phyloP scores from a whole-genome alignment of 2,329 filamentous ascomycete species.

The Pestalotiopsis sp. region DNA sequence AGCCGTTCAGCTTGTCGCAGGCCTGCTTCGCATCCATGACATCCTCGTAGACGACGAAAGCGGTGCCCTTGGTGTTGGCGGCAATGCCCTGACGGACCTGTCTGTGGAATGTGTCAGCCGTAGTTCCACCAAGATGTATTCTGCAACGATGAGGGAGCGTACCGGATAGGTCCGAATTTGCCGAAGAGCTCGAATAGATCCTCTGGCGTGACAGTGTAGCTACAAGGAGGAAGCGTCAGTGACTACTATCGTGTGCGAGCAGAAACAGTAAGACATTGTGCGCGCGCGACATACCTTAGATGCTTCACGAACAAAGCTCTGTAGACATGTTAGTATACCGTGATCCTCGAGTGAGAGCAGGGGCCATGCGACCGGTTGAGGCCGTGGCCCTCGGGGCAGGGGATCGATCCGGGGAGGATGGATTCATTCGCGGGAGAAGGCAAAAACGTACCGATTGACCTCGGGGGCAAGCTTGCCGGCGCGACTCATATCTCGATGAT shows the following conservation, averaged over 20 bases:
- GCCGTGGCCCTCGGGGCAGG: conserved; percentile 10
- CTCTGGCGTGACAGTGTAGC: conserved; percentile 98
- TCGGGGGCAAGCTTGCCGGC: conserved; percentile 97
- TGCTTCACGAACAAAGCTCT: conserved; percentile 99
- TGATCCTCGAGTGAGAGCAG: conserved; percentile 2
- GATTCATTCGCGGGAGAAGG: not conserved
- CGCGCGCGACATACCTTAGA: conserved; percentile 74
- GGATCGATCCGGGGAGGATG: not conserved
- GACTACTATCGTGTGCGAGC: not conserved
- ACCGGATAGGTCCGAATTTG: conserved; percentile 95
- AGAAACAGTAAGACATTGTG: not conserved
- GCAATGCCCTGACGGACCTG: conserved; percentile 99
- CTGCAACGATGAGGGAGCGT: conserved; percentile 45
- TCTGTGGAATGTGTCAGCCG: conserved; percentile 49
- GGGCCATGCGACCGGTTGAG: conserved; percentile 5
- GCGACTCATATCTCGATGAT: conserved; percentile 86
- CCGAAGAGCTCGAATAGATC: conserved; percentile 97
- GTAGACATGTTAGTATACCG: conserved; percentile 27
- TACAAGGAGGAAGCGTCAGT: conserved; percentile 39
- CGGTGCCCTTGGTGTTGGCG: conserved; percentile 95
- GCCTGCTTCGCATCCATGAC: conserved; percentile 98
- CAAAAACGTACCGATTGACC: conserved; percentile 83
- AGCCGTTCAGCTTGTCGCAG: conserved; percentile 99
- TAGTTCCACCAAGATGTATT: conserved; percentile 44
- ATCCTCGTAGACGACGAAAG: conserved; percentile 99